Evolutionary conservation across 2,329 filamentous ascomycete species (phyloP), one percentile per base, ranked within the genome.

Genomic region (Huntiella abstrusa): DNA sequence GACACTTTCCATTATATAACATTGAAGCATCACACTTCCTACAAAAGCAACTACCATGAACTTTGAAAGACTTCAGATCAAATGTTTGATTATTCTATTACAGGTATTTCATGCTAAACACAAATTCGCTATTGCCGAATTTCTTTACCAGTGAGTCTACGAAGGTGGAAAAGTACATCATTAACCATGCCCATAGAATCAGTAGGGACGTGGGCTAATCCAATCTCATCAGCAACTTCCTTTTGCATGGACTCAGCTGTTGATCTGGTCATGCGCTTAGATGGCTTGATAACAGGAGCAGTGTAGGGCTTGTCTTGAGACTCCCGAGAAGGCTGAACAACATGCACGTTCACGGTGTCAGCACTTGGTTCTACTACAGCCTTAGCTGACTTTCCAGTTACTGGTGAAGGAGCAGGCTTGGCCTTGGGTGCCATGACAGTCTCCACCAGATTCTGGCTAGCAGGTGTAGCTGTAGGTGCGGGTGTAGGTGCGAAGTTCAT

Each of bases 161-260:
- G 17, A 13, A 43, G 16, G 15, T 34, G 19, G n/a, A 8, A 55
- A 62, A 74, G 66, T 62, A 74, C 67, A 51, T 64, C 64, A 54
- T 72, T 68, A 39, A 73, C 63, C 36, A 73, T 60, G 17, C 65
- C 59, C 58, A 64, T 63, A n/a, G 64, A 66, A 52, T 66, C 65
- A 42, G 57, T 54, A 8, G 65, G 62, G 16, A 65, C 62, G 46
- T 67, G 64, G 2, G 63, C 57, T 43, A 66, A 62, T 12, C 59
- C 60, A 33, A 60, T 60, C 34, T 40, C 51, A 40, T 52, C 41
- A 40, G 43, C 8, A 49, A 49, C 32, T 51, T 49, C 42, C 12
- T 19, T 36, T 33, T 35, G 19, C 7, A 15, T 13, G 22, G 35
- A 12, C 16, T 4, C 12, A n/a, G 16, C 35, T 35, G 17, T 8